Evolutionary conservation across 305 asterid genomes (phyloP).

Genomic region (Coffea humblotiana): DNA sequence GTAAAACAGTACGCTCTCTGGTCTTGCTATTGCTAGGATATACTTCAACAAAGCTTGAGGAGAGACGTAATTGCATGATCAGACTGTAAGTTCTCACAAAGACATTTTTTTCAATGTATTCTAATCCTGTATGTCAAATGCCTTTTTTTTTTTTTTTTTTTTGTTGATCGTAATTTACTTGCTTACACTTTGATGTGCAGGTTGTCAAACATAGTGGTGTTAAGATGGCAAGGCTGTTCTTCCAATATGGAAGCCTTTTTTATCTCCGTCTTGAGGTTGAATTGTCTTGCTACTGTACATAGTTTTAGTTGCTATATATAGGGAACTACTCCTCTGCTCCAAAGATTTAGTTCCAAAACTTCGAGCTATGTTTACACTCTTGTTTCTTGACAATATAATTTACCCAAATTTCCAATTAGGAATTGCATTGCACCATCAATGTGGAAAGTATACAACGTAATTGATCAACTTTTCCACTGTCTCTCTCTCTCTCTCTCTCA

Average conservation of each 20-base stretch:
- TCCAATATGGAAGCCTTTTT: conserved; percentile 22
- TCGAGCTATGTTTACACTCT: not conserved
- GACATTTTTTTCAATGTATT: not conserved
- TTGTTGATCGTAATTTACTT: not conserved
- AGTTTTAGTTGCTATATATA: conserved; percentile 9
- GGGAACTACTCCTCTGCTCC: not conserved
- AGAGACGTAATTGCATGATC: conserved; percentile 5
- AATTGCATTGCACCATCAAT: not conserved
- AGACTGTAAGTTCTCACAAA: conserved; percentile 13
- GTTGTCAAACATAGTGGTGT: conserved; percentile 20
- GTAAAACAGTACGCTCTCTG: not conserved
- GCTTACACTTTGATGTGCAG: conserved; percentile 21
- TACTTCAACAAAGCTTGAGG: conserved; percentile 12
- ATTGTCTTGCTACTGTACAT: conserved; percentile 34
- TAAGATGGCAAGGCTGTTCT: conserved; percentile 25
- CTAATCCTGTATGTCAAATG: not conserved
- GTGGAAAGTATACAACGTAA: not conserved
- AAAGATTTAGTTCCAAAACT: not conserved
- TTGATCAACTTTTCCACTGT: not conserved
- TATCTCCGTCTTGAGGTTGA: conserved; percentile 29
- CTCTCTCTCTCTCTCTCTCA: not conserved
- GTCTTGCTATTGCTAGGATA: conserved; percentile 11
- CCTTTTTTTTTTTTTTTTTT: not conserved
- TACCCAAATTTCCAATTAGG: conserved; percentile 5
- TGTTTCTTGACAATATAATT: not conserved